These are phyloP conservation scores for Fusarium phyllophilum DNA, from an alignment of 2,329 filamentous ascomycete genomes.

Conservation along the genomic window DNA sequence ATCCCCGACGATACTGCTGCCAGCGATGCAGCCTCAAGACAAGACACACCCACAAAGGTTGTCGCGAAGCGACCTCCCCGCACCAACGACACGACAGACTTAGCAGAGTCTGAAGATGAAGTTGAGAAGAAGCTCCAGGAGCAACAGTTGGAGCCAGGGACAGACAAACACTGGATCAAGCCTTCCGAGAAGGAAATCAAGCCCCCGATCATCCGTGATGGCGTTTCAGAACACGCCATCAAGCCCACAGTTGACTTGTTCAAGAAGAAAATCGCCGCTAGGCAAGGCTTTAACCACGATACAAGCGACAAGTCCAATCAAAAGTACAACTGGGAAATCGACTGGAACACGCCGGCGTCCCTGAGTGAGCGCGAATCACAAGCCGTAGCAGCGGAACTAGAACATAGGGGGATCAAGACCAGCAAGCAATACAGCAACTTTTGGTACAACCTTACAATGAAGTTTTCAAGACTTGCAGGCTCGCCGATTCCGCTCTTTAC, in stretches of 20 bases:
- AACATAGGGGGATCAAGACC: slow-evolving; percentile 23
- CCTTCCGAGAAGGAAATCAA: slow-evolving; percentile 19
- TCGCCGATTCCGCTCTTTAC: slow-evolving; percentile 39
- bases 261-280: slow-evolving; percentile 28
- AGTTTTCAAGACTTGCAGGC: slow-evolving; percentile 29
- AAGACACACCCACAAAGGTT: slow-evolving; percentile 19
- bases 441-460: slow-evolving; percentile 42
- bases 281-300: slow-evolving; percentile 14
- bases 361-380: slow-evolving; percentile 5
- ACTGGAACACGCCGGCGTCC: slow-evolving; percentile 19
- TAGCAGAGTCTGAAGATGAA: slow-evolving; percentile 1
- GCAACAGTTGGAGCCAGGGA: neutral
- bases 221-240: slow-evolving; percentile 39
- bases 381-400: slow-evolving; percentile 29
- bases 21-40: slow-evolving; percentile 7
- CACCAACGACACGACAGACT: neutral
- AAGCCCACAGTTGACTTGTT: slow-evolving; percentile 37
- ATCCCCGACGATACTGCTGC: neutral
- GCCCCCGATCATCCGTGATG: slow-evolving; percentile 36
- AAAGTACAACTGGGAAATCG: slow-evolving; percentile 27
- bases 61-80: neutral
- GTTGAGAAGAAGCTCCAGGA: slow-evolving; percentile 9
- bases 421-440: slow-evolving; percentile 34
- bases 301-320: neutral
- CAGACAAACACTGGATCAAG: slow-evolving; percentile 3